Evolutionary conservation across 2,329 filamentous ascomycete species (phyloP).

Genomic region (Colletotrichum sp.): DNA sequence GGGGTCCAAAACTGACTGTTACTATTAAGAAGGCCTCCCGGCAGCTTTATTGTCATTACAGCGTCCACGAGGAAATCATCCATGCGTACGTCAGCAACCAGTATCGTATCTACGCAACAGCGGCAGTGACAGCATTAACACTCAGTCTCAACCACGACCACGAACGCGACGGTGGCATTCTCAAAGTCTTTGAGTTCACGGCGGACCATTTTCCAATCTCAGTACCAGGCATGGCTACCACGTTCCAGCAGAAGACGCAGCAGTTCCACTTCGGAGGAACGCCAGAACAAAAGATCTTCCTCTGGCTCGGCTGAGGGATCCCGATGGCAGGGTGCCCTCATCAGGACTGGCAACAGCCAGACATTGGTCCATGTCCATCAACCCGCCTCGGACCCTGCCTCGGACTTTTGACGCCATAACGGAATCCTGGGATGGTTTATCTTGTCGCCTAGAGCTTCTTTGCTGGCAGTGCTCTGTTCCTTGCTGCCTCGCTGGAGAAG

Average conservation of each 20-base stretch:
- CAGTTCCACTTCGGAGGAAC: background rate
- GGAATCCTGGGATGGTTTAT: background rate
- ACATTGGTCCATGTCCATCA: background rate
- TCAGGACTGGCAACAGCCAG: background rate
- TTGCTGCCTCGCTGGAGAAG: background rate
- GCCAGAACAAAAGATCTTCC: background rate
- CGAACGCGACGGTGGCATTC: background rate
- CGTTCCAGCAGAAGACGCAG: background rate
- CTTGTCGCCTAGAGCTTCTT: background rate
- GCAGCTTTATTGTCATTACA: background rate
- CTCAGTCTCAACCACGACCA: background rate
- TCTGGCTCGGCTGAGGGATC: background rate
- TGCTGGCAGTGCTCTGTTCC: background rate
- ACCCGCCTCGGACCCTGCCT: background rate
- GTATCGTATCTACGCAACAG: background rate
- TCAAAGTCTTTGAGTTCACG: background rate
- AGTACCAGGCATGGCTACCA: background rate
- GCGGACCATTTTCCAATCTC: background rate
- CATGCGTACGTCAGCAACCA: background rate
- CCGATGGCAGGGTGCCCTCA: background rate
- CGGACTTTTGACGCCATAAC: background rate
- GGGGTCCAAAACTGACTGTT: background rate
- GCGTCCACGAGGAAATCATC: background rate
- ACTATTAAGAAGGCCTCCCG: background rate
- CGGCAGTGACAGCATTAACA: background rate